Conservation (phyloP, 2,329 filamentous ascomycete genomes). For the Aspergillus alliaceus region DNA sequence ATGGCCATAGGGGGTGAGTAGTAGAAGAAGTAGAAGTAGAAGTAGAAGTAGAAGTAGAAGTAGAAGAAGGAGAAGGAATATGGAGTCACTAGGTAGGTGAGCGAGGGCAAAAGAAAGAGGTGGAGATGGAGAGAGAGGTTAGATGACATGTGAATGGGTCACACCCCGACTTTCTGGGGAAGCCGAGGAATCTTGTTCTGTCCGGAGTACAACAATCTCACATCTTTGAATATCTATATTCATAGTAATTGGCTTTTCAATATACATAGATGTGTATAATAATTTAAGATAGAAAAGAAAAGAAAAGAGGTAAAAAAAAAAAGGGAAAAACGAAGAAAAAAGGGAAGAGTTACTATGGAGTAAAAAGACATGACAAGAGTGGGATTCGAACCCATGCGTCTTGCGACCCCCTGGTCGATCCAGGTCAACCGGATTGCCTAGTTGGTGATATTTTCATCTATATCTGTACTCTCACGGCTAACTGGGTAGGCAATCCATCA, state of each 20-base stretch:
- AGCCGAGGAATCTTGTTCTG: neutral
- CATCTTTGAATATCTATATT: no score
- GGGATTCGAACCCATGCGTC: neutral
- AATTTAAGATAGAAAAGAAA: neutral
- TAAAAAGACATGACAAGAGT: neutral
- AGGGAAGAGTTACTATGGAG: no score
- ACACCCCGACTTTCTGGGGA: constrained; percentile 13
- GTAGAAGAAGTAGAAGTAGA: neutral
- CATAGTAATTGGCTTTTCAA: no score
- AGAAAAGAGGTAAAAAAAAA: no score
- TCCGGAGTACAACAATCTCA: no score
- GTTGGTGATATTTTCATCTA: neutral
- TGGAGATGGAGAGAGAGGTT: neutral
- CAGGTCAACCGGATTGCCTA: neutral
- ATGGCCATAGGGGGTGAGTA: constrained; percentile 14
- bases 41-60: no score
- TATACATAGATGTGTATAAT: no score
- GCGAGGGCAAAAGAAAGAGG: neutral
- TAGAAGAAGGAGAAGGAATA: neutral
- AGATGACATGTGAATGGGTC: constrained; percentile 20
- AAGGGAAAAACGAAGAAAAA: no score
- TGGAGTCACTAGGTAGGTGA: no score
- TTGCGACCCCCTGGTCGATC: neutral
- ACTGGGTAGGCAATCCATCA: neutral
- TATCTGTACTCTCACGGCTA: neutral